These are phyloP conservation scores for Combretum micranthum DNA, from an alignment of 345 rosid genomes.

Conservation along the genomic window DNA sequence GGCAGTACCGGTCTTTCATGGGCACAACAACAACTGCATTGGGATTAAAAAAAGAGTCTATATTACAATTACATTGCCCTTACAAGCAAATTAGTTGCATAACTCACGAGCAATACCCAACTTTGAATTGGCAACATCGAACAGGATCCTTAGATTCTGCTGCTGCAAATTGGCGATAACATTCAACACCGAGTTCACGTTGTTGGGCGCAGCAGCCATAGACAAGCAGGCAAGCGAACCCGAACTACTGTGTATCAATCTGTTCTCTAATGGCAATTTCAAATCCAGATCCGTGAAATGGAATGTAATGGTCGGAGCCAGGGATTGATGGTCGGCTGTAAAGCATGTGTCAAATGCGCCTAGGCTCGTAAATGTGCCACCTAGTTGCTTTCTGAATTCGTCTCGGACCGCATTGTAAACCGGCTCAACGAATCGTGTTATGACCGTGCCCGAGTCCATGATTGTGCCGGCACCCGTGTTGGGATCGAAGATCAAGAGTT, in stretches of 20 bases:
- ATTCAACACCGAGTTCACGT: slow-evolving; percentile 61
- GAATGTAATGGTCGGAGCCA: slow-evolving; percentile 45
- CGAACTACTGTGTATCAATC: slow-evolving; percentile 72
- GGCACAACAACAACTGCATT: not conserved
- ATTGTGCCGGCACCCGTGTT: slow-evolving; percentile 72
- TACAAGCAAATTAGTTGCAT: slow-evolving; percentile 40
- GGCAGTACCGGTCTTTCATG: slow-evolving; percentile 2
- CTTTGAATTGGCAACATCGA: slow-evolving; percentile 62
- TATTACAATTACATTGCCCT: not conserved
- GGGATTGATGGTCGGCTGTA: slow-evolving; percentile 28
- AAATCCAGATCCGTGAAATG: slow-evolving; percentile 54
- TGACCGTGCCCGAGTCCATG: slow-evolving; percentile 81
- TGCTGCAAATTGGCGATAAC: slow-evolving; percentile 89
- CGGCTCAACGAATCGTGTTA: slow-evolving; percentile 67
- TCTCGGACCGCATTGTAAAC: slow-evolving; percentile 51
- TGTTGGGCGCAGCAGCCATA: slow-evolving; percentile 64
- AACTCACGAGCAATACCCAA: slow-evolving; percentile 78
- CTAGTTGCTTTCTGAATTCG: slow-evolving; percentile 70
- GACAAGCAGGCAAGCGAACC: slow-evolving; percentile 72
- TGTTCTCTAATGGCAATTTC: slow-evolving; percentile 71
- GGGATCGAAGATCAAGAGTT: slow-evolving; percentile 43
- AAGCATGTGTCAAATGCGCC: slow-evolving; percentile 93
- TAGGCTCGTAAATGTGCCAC: slow-evolving; percentile 56
- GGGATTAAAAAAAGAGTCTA: not conserved
- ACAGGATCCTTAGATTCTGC: slow-evolving; percentile 73